These are phyloP conservation scores for Linnemannia zychae DNA, from an alignment of 192 early-diverging fungal species.

Conservation along the genomic window DNA sequence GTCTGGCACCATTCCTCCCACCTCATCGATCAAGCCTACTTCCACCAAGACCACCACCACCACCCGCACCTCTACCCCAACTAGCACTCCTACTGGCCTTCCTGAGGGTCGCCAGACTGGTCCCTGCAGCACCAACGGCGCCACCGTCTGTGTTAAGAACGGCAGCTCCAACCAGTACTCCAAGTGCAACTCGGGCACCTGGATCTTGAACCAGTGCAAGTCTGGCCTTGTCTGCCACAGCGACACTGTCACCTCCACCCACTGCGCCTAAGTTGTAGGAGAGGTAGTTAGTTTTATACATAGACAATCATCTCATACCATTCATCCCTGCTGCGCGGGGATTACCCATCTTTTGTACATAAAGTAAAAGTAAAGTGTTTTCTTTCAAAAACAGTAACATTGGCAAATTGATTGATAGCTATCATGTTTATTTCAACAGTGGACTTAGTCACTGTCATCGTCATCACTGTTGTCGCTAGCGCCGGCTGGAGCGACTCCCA, in stretches of 20 bases:
- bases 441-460: slow-evolving; percentile 24
- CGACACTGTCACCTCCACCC: slow-evolving; percentile 32
- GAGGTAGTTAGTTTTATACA: background rate
- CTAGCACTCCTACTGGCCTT: slow-evolving; percentile 17
- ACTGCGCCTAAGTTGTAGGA: slow-evolving; percentile 27
- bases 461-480: slow-evolving; percentile 31
- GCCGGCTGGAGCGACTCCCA: slow-evolving; percentile 37
- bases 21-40: slow-evolving; percentile 5
- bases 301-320: background rate
- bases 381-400: background rate
- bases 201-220: slow-evolving; percentile 54
- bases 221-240: slow-evolving; percentile 34
- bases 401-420: background rate
- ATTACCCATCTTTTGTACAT: background rate
- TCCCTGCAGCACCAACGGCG: slow-evolving; percentile 22
- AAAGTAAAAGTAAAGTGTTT: background rate
- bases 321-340: background rate
- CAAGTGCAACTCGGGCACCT: slow-evolving; percentile 41
- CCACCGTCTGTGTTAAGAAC: slow-evolving; percentile 35
- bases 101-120: slow-evolving; percentile 39
- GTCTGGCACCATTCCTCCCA: background rate
- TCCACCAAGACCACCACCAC: slow-evolving; percentile 8
- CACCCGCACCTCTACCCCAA: slow-evolving; percentile 8
- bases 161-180: slow-evolving; percentile 40
- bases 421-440: background rate